A percentile compares a stretch with the other conserved stretches of the same genome.
phyloP scores from a whole-genome alignment of 1,284 basidiomycete species.

The Rhodotorula sp. region DNA sequence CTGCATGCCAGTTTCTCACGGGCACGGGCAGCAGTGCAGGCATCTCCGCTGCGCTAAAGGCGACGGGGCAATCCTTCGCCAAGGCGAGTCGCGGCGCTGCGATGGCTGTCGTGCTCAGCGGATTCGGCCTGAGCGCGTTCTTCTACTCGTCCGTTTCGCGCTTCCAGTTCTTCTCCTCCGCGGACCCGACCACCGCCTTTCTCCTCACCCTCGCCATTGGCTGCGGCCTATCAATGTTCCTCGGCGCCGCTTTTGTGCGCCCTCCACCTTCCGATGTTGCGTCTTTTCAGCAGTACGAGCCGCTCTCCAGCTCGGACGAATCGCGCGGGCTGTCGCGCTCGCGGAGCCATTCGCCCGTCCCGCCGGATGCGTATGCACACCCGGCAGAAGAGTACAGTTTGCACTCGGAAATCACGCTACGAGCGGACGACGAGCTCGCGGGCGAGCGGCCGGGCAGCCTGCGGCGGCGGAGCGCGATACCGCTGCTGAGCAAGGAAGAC shows the following conservation, averaged over 20 bases:
- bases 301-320: not conserved
- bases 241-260: conserved; percentile 47
- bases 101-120: conserved; percentile 51
- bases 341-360: not conserved
- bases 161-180: conserved; percentile 46
- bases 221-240: conserved; percentile 47
- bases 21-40: conserved; percentile 25
- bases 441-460: not conserved
- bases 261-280: not conserved
- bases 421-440: not conserved
- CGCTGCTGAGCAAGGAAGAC: conserved; percentile 10
- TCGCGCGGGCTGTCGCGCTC: not conserved
- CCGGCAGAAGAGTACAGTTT: conserved; percentile 6
- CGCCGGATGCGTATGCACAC: not conserved
- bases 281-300: not conserved
- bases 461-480: conserved; percentile 15
- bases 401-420: conserved; percentile 8
- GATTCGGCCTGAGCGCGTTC: conserved; percentile 52
- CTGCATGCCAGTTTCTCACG: conserved; percentile 25
- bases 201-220: conserved; percentile 49
- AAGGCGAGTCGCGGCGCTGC: conserved; percentile 46
- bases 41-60: conserved; percentile 18
- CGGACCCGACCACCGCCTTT: conserved; percentile 50
- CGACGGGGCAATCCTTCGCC: conserved; percentile 25
- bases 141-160: conserved; percentile 44